Evolutionary conservation across 345 rosid genomes (phyloP), one percentile per base, ranked within the genome.

Genomic region (Turritis glabra): DNA sequence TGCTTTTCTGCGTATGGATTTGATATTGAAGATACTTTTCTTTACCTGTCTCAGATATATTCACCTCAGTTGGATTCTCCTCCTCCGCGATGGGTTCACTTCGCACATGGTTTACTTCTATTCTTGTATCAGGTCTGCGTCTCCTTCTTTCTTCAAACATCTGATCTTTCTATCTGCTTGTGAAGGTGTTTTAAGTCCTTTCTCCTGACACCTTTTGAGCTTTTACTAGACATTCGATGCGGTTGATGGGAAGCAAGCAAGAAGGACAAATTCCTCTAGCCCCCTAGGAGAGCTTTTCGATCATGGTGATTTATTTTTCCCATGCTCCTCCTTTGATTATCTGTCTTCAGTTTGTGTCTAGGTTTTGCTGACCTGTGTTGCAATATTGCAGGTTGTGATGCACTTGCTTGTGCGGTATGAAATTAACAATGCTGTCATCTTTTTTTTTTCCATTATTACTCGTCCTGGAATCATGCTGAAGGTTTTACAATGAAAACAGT

Each of bases 221-320:
- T 67, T 47, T 54, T 19, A 9, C 51, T 30, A 95, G 99, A 95
- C 99, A 54, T 95, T 95, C 46, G 99, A 95, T 87, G 98, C 98
- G 64, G 97, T 95, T 80, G 99, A 92, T 79, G 99, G 99, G 60
- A 95, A 95, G 83, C 99, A 95, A 92, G 99, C 99, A 14, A 87
- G 99, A 11, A 81, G 98, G 55, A 95, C 98, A 30, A 89, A 81
- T 76, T 95, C 98, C 50, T 90, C 98, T 35, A 90, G 99, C 77
- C 99, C 99, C 23, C 61, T 95, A 60, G 97, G 98, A 67, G 98
- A 95, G 83, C 98, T 95, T 44, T 92, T 90, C 46, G 98, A 95
- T 80, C 98, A 92, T 70, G 99, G 98, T 95, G 48, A 81, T 72
- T 63, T 73, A 21, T 25, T 21, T 76, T 59, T 27, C 21, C 46